These are phyloP conservation scores for Colletotrichum tanaceti DNA, from an alignment of 2,329 filamentous ascomycete genomes.

Conservation along the genomic window DNA sequence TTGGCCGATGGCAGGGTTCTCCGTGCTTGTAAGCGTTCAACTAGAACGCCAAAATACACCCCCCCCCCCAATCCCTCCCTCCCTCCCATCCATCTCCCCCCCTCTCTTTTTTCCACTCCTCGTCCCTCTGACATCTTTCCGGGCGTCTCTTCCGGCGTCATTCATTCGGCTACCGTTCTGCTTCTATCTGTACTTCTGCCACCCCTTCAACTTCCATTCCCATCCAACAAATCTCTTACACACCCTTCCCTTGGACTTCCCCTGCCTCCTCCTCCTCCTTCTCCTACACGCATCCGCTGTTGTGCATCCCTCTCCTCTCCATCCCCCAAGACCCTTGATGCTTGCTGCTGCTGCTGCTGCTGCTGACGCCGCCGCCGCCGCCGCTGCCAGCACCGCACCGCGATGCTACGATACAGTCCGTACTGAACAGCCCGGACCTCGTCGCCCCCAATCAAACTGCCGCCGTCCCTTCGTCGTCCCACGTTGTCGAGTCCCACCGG, in stretches of 20 bases:
- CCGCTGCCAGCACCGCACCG: slow-evolving; percentile 29
- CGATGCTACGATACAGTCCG: slow-evolving; percentile 30
- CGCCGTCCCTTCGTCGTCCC: slow-evolving; percentile 28
- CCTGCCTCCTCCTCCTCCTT: slow-evolving; percentile 4
- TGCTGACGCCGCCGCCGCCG: too few species aligned
- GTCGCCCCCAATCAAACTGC: slow-evolving; percentile 28
- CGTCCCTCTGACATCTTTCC: too few species aligned
- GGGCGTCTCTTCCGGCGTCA: not conserved
- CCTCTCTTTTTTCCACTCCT: not conserved
- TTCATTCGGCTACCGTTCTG: not conserved
- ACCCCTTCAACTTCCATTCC: slow-evolving; percentile 4
- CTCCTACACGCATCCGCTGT: slow-evolving; percentile 35
- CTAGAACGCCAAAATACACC: slow-evolving; percentile 27
- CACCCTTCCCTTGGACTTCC: slow-evolving; percentile 14
- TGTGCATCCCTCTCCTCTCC: slow-evolving; percentile 20
- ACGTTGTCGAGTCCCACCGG: slow-evolving; percentile 36
- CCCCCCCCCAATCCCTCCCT: slow-evolving; percentile 17
- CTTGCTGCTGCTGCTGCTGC: slow-evolving; percentile 29
- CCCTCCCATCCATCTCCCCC: not conserved
- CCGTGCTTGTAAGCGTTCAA: slow-evolving; percentile 33
- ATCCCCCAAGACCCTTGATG: slow-evolving; percentile 36
- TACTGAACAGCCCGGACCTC: slow-evolving; percentile 25
- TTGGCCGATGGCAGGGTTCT: slow-evolving; percentile 26
- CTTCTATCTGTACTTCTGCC: not conserved
- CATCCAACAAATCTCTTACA: slow-evolving; percentile 15